These are phyloP conservation scores for Ascochyta fabae DNA, from an alignment of 2,329 filamentous ascomycete genomes.

Conservation along the genomic window DNA sequence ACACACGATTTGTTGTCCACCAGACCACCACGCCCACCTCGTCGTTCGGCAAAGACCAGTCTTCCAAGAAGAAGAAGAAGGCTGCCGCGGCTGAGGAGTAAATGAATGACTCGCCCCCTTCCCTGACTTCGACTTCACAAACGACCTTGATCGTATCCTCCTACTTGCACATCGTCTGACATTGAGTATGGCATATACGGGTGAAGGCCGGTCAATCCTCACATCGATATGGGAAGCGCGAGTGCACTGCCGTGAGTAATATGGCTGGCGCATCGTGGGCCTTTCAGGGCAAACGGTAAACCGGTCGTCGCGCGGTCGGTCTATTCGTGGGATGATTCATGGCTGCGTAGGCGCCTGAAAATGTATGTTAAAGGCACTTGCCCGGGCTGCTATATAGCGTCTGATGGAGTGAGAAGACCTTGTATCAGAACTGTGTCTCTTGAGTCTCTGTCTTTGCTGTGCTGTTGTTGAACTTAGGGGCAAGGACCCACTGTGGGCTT, in stretches of 20 bases:
- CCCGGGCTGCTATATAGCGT: conserved; percentile 31
- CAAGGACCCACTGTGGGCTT: conserved; percentile 9
- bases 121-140: conserved; percentile 41
- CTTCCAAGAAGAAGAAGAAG: conserved; percentile 50
- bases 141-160: conserved; percentile 29
- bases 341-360: conserved; percentile 26
- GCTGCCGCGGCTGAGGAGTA: conserved; percentile 41
- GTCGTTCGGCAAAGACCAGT: conserved; percentile 52
- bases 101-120: conserved; percentile 48
- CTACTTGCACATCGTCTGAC: conserved; percentile 32
- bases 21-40: conserved; percentile 68
- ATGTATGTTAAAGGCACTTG: conserved; percentile 35
- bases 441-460: conserved; percentile 14
- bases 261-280: conserved; percentile 19
- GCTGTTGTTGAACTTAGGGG: conserved; percentile 26
- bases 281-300: conserved; percentile 24
- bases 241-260: conserved; percentile 31
- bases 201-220: conserved; percentile 35
- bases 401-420: conserved; percentile 30
- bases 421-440: conserved; percentile 13
- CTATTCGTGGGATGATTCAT: conserved; percentile 30
- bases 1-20: conserved; percentile 86
- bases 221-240: conserved; percentile 46
- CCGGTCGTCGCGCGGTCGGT: conserved; percentile 21
- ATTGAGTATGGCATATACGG: conserved; percentile 29